Percentiles rank a stretch among this genome's conserved stretches.
These are phyloP conservation scores for Macrolepiota dolichaula DNA, from an alignment of 768 basidiomycete species.

Conservation along the genomic window DNA sequence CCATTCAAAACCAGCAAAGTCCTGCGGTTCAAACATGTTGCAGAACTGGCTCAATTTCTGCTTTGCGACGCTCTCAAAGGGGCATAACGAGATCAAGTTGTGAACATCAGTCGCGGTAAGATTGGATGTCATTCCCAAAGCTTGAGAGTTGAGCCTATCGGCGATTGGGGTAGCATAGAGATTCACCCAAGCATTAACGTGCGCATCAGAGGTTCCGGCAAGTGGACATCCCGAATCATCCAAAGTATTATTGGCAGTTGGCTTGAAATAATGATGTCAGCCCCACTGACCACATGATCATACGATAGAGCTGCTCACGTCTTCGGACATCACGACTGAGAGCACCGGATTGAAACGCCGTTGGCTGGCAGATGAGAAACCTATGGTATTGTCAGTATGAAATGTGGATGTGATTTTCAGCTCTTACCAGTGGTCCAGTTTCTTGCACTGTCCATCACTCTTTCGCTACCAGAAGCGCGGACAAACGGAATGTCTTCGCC, in stretches of 20 bases:
- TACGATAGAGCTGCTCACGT: slow-evolving; percentile 30
- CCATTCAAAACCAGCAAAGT: slow-evolving; percentile 70
- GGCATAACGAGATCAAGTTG: slow-evolving; percentile 69
- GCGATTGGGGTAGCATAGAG: slow-evolving; percentile 56
- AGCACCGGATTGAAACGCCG: slow-evolving; percentile 43
- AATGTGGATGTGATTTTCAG: background rate
- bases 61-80: slow-evolving; percentile 67
- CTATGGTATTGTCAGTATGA: slow-evolving; percentile 28
- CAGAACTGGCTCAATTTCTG: slow-evolving; percentile 64
- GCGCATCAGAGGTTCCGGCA: slow-evolving; percentile 38
- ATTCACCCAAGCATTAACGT: slow-evolving; percentile 50
- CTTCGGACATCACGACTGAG: slow-evolving; percentile 56
- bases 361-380: slow-evolving; percentile 55
- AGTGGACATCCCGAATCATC: slow-evolving; percentile 65
- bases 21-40: slow-evolving; percentile 56
- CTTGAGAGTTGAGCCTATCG: slow-evolving; percentile 54
- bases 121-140: slow-evolving; percentile 50
- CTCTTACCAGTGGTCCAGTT: slow-evolving; percentile 67
- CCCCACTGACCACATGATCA: background rate
- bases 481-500: slow-evolving; percentile 46
- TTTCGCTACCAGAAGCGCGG: slow-evolving; percentile 41
- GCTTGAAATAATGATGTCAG: background rate
- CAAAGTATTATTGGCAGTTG: slow-evolving; percentile 56
- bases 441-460: slow-evolving; percentile 66
- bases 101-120: slow-evolving; percentile 53